These are phyloP conservation scores for Puccinia horiana DNA, from an alignment of 1,284 basidiomycete genomes.

Conservation along the genomic window DNA sequence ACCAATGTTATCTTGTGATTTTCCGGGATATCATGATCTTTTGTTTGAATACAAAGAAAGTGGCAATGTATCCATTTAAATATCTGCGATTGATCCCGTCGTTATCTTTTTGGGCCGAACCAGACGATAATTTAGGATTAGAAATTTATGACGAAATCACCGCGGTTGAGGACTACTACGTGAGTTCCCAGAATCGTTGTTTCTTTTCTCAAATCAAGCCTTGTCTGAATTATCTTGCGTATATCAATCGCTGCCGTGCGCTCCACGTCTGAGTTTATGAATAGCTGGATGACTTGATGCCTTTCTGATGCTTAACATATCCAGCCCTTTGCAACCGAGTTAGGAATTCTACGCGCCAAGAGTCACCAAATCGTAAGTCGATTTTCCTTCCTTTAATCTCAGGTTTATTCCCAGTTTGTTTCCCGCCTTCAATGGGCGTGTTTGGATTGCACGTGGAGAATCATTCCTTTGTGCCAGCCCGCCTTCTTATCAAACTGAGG, in stretches of 20 bases:
- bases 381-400: neutral
- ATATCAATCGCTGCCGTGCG: neutral
- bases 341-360: slow-evolving; percentile 34
- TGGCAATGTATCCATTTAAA: neutral
- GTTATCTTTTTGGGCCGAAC: neutral
- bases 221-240: neutral
- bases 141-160: slow-evolving; percentile 47
- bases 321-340: slow-evolving; percentile 45
- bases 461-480: neutral
- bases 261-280: neutral
- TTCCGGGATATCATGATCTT: neutral
- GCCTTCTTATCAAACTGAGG: neutral
- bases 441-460: neutral
- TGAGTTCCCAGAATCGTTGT: neutral
- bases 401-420: neutral
- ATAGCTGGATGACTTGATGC: neutral
- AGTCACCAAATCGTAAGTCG: slow-evolving; percentile 39
- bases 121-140: slow-evolving; percentile 41
- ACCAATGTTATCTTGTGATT: neutral
- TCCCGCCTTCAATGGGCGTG: neutral
- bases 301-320: neutral
- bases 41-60: neutral
- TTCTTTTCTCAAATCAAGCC: neutral
- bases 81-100: neutral
- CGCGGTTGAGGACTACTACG: slow-evolving; percentile 43